Base-by-base conservation (phyloP, 352 stramenopile genomes). In the Pythium plurisporium region DNA sequence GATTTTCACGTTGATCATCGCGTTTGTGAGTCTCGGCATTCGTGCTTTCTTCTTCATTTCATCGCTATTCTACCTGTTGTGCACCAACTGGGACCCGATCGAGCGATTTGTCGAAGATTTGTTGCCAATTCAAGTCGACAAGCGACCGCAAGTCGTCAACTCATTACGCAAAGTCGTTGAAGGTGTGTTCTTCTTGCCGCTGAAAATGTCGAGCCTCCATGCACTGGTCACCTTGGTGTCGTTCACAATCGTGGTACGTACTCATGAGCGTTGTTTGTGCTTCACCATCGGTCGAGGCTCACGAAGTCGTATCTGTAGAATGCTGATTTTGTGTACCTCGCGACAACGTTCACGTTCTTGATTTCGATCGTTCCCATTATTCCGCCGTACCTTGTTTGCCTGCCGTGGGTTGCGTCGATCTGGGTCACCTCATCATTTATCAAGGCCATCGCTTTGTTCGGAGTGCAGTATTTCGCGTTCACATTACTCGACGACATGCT, bases 281-380 rank as follows among this genome's bases (percentile, higher is more conserved):
- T n/a, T n/a, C n/a, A n/a, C n/a, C n/a, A n/a, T n/a, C n/a, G n/a
- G n/a, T n/a, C n/a, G n/a, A n/a, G n/a, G n/a, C n/a, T n/a, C n/a
- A n/a, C n/a, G n/a, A n/a, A n/a, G n/a, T n/a, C n/a, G n/a, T n/a
- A n/a, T n/a, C n/a, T n/a, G n/a, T n/a, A 93, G 83, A 82, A 89
- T 63, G 82, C 80, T 7, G 85, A 95, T 46, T 95, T 93, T 45
- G 83, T 93, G 57, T 95, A 92, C 49, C 67, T 95, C 7, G 85
- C 79, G 11, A 93, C 85, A 26, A 89, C 85, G 4, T 69, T 93
- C 27, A 91, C 85, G 10, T 95, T 95, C 59, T 86, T 95, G 57
- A 89, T 95, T 57, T 95, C 85, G 9, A 93, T 95, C 36, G 82
- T 95, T 12, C 85, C 85, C 1, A 92, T 95, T 45, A 91, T 95